Conservation (phyloP, 2,329 filamentous ascomycete genomes). For the Alternaria sp. region DNA sequence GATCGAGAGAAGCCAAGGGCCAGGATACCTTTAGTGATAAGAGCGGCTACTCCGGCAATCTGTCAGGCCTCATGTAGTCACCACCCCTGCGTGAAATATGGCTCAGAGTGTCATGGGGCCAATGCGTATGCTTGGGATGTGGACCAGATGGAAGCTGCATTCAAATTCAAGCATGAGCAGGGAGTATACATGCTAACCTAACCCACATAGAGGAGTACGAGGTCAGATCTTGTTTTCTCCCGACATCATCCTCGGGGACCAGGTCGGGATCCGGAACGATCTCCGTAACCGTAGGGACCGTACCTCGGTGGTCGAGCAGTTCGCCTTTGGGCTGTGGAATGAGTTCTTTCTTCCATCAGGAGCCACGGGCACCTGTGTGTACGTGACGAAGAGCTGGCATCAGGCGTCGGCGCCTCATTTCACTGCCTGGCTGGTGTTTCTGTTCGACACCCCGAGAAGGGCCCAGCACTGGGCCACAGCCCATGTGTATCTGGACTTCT, state of each 20-base stretch:
- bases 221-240: neutral
- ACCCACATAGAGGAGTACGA: neutral
- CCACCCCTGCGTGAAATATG: neutral
- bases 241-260: neutral
- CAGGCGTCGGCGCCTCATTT: slow-evolving; percentile 6
- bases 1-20: neutral
- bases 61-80: neutral
- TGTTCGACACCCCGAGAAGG: neutral
- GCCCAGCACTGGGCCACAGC: neutral
- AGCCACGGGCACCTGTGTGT: slow-evolving; percentile 7
- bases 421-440: slow-evolving; percentile 12
- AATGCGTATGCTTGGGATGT: too few species aligned
- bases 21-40: neutral
- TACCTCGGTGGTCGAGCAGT: slow-evolving; percentile 1
- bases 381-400: slow-evolving; percentile 17
- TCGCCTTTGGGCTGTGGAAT: slow-evolving; percentile 1
- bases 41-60: neutral
- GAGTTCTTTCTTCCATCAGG: neutral
- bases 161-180: neutral
- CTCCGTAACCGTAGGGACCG: neutral
- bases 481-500: slow-evolving; percentile 20
- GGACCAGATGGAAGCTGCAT: neutral
- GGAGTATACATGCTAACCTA: neutral
- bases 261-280: neutral
- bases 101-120: neutral